Percentiles rank a stretch among this genome's conserved stretches.
Evolutionary conservation across 2,329 filamentous ascomycete species (phyloP).

Genomic region (Fusarium brachygibbosum): DNA sequence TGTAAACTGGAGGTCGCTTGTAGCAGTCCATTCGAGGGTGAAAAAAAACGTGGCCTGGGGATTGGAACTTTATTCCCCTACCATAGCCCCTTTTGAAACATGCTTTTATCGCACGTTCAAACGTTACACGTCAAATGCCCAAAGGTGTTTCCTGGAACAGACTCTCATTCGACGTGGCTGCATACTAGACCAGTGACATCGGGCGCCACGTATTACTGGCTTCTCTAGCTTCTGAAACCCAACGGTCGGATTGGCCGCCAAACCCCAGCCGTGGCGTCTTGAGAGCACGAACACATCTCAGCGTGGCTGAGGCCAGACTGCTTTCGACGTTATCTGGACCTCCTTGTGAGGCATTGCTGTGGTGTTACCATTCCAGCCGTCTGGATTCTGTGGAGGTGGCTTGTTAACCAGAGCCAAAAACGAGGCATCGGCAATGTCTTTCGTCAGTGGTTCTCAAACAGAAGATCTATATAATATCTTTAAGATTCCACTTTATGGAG

Average conservation of each 20-base stretch:
- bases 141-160: background rate
- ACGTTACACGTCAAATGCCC: constrained; percentile 14
- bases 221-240: background rate
- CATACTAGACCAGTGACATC: background rate
- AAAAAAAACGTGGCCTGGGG: background rate
- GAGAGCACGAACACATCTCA: background rate
- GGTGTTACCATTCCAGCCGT: constrained; percentile 7
- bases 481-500: background rate
- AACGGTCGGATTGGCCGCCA: constrained; percentile 5
- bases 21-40: background rate
- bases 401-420: background rate
- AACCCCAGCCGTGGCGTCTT: background rate
- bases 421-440: background rate
- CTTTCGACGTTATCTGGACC: background rate
- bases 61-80: background rate
- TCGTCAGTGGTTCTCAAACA: background rate
- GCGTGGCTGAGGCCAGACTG: constrained; percentile 4
- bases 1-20: background rate
- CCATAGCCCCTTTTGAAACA: background rate
- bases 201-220: constrained; percentile 24
- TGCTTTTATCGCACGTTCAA: background rate
- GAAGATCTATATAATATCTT: constrained; percentile 5
- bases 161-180: constrained; percentile 6
- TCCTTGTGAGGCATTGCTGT: constrained; percentile 5
- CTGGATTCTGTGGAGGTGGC: constrained; percentile 3